Evolutionary conservation across 257 asterid genomes (phyloP).

Genomic region (Dorcoceras hygrometricum): DNA sequence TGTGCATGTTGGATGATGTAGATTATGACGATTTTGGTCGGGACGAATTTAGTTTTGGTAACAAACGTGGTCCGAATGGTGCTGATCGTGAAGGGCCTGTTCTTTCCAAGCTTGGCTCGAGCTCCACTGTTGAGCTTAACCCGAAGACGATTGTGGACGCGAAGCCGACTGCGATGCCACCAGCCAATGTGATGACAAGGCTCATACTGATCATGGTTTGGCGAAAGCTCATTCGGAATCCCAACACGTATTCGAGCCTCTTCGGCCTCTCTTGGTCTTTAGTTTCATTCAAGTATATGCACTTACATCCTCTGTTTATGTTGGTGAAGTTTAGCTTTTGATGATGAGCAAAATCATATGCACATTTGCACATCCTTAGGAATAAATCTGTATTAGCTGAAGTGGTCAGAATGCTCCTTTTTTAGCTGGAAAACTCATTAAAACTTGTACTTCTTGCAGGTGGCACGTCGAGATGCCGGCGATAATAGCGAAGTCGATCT

Average conservation of each 20-base stretch:
- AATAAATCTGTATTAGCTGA: neutral
- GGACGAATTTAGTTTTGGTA: constrained; percentile 48
- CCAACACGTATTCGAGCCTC: constrained; percentile 67
- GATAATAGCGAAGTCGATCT: constrained; percentile 51
- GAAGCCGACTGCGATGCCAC: constrained; percentile 59
- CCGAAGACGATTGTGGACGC: constrained; percentile 49
- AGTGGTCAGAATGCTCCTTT: neutral
- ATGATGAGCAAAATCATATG: neutral
- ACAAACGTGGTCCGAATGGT: constrained; percentile 39
- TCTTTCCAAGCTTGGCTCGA: constrained; percentile 78
- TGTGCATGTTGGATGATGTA: constrained; percentile 18
- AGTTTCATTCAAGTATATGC: constrained; percentile 47
- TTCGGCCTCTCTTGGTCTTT: constrained; percentile 66
- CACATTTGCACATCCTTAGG: neutral
- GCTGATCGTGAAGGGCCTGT: constrained; percentile 51
- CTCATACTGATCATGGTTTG: constrained; percentile 74
- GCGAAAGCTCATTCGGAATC: constrained; percentile 68
- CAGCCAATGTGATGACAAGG: constrained; percentile 70
- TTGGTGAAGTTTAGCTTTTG: neutral
- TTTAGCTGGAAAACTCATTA: neutral
- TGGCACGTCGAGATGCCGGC: constrained; percentile 77
- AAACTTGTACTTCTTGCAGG: constrained; percentile 26
- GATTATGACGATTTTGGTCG: constrained; percentile 88
- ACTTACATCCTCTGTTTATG: neutral
- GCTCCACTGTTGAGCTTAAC: constrained; percentile 82